phyloP scores from a whole-genome alignment of 129 eudicot genomes.

The Cynara cardunculus region DNA sequence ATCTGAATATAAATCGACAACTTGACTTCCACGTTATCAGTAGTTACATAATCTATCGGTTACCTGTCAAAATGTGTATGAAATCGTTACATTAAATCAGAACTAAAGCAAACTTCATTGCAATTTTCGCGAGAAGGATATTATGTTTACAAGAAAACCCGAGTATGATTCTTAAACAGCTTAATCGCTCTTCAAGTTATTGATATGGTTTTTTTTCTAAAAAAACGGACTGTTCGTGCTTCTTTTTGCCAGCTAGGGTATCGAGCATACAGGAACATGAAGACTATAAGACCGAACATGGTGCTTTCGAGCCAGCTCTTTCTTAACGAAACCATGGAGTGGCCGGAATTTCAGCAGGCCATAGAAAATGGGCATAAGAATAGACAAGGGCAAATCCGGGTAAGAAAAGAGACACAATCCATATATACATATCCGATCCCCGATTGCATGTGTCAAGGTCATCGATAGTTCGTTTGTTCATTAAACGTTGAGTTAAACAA shows the following conservation, averaged over 20 bases:
- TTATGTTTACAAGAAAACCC: neutral
- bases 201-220: neutral
- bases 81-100: no score
- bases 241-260: slow-evolving; percentile 56
- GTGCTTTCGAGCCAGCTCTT: slow-evolving; percentile 78
- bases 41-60: neutral
- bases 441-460: slow-evolving; percentile 82
- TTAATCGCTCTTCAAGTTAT: neutral
- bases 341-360: slow-evolving; percentile 63
- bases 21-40: neutral
- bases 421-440: slow-evolving; percentile 92
- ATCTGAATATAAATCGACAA: neutral
- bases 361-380: slow-evolving; percentile 74
- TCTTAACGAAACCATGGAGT: slow-evolving; percentile 62
- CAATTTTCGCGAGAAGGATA: neutral
- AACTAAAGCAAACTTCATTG: no score
- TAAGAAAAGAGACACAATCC: slow-evolving; percentile 70
- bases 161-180: neutral
- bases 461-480: neutral
- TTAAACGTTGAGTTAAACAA: neutral
- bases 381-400: slow-evolving; percentile 76
- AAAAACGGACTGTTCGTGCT: neutral
- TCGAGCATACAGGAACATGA: slow-evolving; percentile 70
- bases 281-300: slow-evolving; percentile 88
- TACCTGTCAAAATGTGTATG: neutral